These are phyloP conservation scores for Gremmenia infestans DNA, from an alignment of 2,329 filamentous ascomycete genomes.

Conservation along the genomic window DNA sequence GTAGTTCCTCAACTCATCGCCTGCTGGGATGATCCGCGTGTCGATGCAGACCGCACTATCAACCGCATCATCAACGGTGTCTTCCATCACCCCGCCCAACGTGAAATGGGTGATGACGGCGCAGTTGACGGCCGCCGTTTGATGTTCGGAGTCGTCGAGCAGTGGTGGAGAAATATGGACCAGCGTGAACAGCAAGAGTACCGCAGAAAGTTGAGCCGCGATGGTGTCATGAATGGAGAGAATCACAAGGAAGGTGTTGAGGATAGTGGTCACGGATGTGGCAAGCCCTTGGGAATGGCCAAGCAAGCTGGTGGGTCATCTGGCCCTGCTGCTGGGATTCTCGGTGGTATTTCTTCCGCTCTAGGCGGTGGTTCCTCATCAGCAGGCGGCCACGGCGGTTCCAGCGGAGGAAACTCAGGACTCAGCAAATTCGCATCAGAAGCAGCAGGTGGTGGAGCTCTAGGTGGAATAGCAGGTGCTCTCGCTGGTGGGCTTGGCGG, in stretches of 20 bases:
- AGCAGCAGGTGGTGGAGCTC: conserved; percentile 57
- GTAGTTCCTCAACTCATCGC: conserved; percentile 84
- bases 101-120: conserved; percentile 63
- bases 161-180: conserved; percentile 74
- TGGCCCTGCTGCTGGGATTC: conserved; percentile 51
- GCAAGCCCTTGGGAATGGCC: conserved; percentile 72
- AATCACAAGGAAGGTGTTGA: conserved; percentile 86
- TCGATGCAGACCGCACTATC: conserved; percentile 65
- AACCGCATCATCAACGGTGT: conserved; percentile 76
- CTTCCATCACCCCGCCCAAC: conserved; percentile 82
- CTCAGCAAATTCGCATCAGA: conserved; percentile 43
- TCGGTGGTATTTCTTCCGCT: conserved; percentile 52
- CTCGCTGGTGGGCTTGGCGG: conserved; percentile 62
- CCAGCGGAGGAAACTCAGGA: conserved; percentile 15
- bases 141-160: conserved; percentile 75
- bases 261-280: conserved; percentile 76
- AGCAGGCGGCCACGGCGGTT: conserved; percentile 23
- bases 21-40: conserved; percentile 74
- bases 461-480: conserved; percentile 67
- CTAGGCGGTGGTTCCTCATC: conserved; percentile 29
- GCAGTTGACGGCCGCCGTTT: conserved; percentile 64
- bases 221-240: conserved; percentile 69
- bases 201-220: conserved; percentile 68
- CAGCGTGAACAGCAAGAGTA: conserved; percentile 61
- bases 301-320: conserved; percentile 55